Percentiles rank a stretch among this genome's conserved stretches.
Conservation (phyloP, 768 basidiomycete genomes). For the Tylopilus plumbeoviolaceoides region DNA sequence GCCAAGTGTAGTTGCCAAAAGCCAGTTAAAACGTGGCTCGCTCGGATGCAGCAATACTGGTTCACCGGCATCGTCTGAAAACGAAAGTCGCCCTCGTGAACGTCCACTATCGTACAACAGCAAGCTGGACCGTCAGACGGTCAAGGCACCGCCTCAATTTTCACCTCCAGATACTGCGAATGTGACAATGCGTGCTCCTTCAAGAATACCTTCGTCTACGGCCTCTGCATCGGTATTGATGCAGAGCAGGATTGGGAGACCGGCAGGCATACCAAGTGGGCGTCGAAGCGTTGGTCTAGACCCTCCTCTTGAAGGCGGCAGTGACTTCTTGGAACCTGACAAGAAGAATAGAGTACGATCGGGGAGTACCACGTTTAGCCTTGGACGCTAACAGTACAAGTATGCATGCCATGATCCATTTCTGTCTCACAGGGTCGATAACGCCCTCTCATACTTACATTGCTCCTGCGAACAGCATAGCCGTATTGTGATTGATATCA, state of each 20-base stretch:
- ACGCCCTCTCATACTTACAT: slow-evolving; percentile 6
- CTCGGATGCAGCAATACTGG: slow-evolving; percentile 43
- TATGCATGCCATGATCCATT: slow-evolving; percentile 14
- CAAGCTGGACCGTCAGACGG: slow-evolving; percentile 16
- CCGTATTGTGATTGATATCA: slow-evolving; percentile 10
- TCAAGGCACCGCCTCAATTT: slow-evolving; percentile 40
- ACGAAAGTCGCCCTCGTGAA: slow-evolving; percentile 23
- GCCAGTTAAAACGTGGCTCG: slow-evolving; percentile 57
- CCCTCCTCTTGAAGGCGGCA: slow-evolving; percentile 19
- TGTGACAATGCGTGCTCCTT: slow-evolving; percentile 44
- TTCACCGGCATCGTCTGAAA: slow-evolving; percentile 30
- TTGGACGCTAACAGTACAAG: slow-evolving; percentile 18
- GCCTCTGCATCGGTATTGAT: slow-evolving; percentile 29
- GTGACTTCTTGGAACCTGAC: slow-evolving; percentile 17
- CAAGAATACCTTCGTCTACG: slow-evolving; percentile 38
- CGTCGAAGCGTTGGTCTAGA: slow-evolving; percentile 40
- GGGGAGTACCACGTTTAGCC: slow-evolving; percentile 23
- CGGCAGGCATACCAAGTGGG: slow-evolving; percentile 37
- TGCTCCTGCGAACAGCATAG: slow-evolving; percentile 12
- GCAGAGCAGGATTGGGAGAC: slow-evolving; percentile 47
- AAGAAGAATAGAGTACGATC: slow-evolving; percentile 26
- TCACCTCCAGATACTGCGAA: slow-evolving; percentile 39
- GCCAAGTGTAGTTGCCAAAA: slow-evolving; percentile 38
- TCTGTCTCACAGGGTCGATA: slow-evolving; percentile 6
- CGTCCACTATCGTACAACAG: slow-evolving; percentile 26